Conservation (phyloP, 495 filamentous ascomycete species). For the Stereocaulon alpinum region DNA sequence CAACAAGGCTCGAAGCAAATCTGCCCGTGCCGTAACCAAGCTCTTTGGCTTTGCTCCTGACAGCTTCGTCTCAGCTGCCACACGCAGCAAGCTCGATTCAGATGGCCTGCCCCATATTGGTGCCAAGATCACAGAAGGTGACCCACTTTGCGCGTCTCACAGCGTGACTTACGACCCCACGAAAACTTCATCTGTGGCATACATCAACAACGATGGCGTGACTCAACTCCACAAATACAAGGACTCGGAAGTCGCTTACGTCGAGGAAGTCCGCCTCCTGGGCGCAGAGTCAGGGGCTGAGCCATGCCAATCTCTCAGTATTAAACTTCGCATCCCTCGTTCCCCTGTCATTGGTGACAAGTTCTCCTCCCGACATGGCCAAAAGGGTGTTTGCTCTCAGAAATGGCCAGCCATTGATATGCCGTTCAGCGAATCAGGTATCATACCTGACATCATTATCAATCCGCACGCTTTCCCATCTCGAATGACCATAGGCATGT, state of each 20-base stretch:
- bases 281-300: conserved; percentile 71
- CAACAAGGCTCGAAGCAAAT: conserved; percentile 28
- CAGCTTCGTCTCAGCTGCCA: conserved; percentile 50
- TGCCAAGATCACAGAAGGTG: conserved; percentile 61
- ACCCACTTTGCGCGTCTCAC: conserved; percentile 79
- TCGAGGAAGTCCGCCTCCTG: conserved; percentile 87
- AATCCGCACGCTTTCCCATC: conserved; percentile 99
- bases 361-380: conserved; percentile 49
- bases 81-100: conserved; percentile 60
- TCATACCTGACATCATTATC: conserved; percentile 96
- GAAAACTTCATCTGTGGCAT: conserved; percentile 28
- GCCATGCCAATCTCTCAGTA: conserved; percentile 71
- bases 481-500: conserved; percentile 99
- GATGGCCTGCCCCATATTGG: conserved; percentile 82
- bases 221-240: conserved; percentile 88
- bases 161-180: conserved; percentile 69
- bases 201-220: conserved; percentile 63
- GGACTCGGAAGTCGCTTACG: conserved; percentile 71
- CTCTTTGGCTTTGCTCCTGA: conserved; percentile 80
- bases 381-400: conserved; percentile 74
- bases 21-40: conserved; percentile 49
- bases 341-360: conserved; percentile 78
- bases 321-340: conserved; percentile 87
- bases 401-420: conserved; percentile 92
- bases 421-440: conserved; percentile 95